phyloP scores from a whole-genome alignment of 2,329 filamentous ascomycete genomes.

The Ramularia endophylla region DNA sequence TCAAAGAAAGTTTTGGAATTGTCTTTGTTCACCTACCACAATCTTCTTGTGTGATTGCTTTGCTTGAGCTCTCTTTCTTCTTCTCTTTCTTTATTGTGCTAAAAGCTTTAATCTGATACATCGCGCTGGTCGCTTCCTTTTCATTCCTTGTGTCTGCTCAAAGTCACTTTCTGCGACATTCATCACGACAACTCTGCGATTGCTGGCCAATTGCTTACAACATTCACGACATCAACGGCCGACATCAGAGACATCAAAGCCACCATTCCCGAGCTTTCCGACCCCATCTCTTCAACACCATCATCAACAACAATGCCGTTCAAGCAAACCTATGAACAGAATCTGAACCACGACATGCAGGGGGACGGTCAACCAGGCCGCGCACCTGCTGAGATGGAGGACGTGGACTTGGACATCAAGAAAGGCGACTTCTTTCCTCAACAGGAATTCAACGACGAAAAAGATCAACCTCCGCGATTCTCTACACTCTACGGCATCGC shows the following conservation, averaged over 20 bases:
- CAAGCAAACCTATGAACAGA: slow-evolving; percentile 26
- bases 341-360: slow-evolving; percentile 30
- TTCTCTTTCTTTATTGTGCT: slow-evolving; percentile 6
- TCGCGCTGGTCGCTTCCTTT: slow-evolving; percentile 10
- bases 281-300: slow-evolving; percentile 3
- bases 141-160: slow-evolving; percentile 5
- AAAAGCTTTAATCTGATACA: slow-evolving; percentile 2
- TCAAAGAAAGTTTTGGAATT: slow-evolving; percentile 4
- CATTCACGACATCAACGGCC: slow-evolving; percentile 14
- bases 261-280: neutral
- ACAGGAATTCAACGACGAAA: slow-evolving; percentile 23
- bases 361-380: slow-evolving; percentile 15
- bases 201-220: slow-evolving; percentile 9
- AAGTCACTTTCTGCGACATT: slow-evolving; percentile 8
- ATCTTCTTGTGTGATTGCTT: slow-evolving; percentile 8
- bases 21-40: slow-evolving; percentile 6
- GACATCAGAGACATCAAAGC: neutral
- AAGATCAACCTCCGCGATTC: slow-evolving; percentile 27
- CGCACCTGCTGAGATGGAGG: slow-evolving; percentile 16
- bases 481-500: slow-evolving; percentile 26
- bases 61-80: slow-evolving; percentile 10
- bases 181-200: slow-evolving; percentile 11
- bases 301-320: slow-evolving; percentile 21
- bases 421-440: slow-evolving; percentile 7
- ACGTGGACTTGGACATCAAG: slow-evolving; percentile 15